Percentiles rank a stretch among this genome's conserved stretches.
phyloP scores from a whole-genome alignment of 73 alveolate species.

The Durusdinium trenchii region DNA sequence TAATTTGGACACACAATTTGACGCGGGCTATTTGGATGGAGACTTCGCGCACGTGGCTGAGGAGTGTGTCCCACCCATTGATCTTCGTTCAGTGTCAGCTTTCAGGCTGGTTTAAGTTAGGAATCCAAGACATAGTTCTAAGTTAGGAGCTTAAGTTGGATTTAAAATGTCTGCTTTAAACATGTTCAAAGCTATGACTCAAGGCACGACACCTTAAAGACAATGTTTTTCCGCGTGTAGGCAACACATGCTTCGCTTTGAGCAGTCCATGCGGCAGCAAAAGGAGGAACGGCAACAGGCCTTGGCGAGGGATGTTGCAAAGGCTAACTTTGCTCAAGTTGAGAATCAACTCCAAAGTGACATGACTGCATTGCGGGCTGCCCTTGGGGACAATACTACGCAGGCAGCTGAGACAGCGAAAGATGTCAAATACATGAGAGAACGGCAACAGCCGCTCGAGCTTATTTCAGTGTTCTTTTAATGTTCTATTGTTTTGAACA shows the following conservation, averaged over 20 bases:
- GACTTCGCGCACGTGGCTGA: neutral
- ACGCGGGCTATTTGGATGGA: neutral
- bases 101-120: neutral
- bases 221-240: neutral
- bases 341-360: neutral
- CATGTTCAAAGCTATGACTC: neutral
- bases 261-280: neutral
- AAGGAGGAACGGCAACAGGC: neutral
- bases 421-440: constrained; percentile 11
- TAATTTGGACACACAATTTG: neutral
- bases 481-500: too few species aligned
- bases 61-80: neutral
- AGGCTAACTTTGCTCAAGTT: neutral
- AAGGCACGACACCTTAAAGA: too few species aligned
- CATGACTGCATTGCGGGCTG: neutral
- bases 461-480: too few species aligned
- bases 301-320: constrained; percentile 4
- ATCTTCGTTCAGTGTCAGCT: neutral
- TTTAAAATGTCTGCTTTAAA: too few species aligned
- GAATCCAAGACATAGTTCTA: neutral
- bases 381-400: too few species aligned
- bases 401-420: neutral
- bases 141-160: too few species aligned
- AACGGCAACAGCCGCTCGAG: neutral
- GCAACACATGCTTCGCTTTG: neutral